Evolutionary conservation across 2,329 filamentous ascomycete species (phyloP).

Genomic region (Annulohypoxylon truncatum): DNA sequence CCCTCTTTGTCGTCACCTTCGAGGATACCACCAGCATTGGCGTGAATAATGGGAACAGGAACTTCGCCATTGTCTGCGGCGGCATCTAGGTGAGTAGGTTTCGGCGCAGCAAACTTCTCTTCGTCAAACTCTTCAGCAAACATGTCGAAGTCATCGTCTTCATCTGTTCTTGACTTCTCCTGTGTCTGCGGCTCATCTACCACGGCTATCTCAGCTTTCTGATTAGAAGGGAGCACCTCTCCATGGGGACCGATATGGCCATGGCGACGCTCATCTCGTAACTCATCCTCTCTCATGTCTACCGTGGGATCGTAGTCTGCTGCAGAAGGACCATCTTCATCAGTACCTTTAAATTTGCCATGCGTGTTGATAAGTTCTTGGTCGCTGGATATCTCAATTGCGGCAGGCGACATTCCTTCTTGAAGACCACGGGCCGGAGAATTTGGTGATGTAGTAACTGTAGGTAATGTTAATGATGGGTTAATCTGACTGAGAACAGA

Average conservation of each 20-base stretch:
- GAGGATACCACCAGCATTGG: constrained; percentile 77
- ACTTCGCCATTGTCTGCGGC: constrained; percentile 59
- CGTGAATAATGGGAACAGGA: constrained; percentile 60
- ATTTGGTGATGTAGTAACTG: constrained; percentile 52
- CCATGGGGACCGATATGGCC: constrained; percentile 66
- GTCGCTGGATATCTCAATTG: constrained; percentile 73
- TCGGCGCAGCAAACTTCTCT: constrained; percentile 70
- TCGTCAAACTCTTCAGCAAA: constrained; percentile 85
- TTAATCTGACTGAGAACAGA: constrained; percentile 25
- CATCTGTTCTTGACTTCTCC: constrained; percentile 61
- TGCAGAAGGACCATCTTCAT: constrained; percentile 77
- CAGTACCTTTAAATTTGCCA: constrained; percentile 56
- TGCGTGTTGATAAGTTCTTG: constrained; percentile 74
- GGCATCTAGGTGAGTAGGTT: constrained; percentile 53
- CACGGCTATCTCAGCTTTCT: constrained; percentile 50
- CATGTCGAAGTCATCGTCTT: constrained; percentile 84
- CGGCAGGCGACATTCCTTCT: constrained; percentile 67
- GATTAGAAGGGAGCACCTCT: constrained; percentile 61
- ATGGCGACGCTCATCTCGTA: constrained; percentile 68
- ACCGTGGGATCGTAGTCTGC: constrained; percentile 82
- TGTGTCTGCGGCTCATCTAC: constrained; percentile 53
- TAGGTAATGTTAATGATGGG: constrained; percentile 35
- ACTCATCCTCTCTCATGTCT: constrained; percentile 79
- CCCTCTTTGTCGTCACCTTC: constrained; percentile 96
- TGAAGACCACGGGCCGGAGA: constrained; percentile 58